Conservation (phyloP, 2,329 filamentous ascomycete species). For the Beauveria asiatica region DNA sequence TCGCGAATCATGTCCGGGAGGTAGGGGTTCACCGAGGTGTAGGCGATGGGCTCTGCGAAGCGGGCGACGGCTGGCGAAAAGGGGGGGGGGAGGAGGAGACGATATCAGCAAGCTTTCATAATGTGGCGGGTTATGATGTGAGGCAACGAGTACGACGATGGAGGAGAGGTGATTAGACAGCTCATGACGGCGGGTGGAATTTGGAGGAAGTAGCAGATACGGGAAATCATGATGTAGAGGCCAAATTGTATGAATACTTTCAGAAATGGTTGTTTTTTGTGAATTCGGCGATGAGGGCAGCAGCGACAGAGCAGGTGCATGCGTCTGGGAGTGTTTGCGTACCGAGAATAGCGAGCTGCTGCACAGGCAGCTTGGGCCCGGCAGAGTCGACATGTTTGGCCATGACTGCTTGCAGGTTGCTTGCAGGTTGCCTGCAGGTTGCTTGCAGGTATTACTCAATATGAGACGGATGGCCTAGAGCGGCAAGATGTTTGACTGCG, state of each 20-base stretch:
- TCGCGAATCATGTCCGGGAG: slow-evolving; percentile 76
- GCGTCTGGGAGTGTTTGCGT: slow-evolving; percentile 24
- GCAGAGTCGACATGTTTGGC: slow-evolving; percentile 13
- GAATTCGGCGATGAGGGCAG: no score
- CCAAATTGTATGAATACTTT: no score
- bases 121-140: background rate
- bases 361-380: slow-evolving; percentile 58
- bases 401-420: background rate
- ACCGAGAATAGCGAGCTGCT: slow-evolving; percentile 74
- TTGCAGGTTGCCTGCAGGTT: no score
- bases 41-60: slow-evolving; percentile 65
- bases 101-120: background rate
- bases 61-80: slow-evolving; percentile 57
- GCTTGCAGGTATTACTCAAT: no score
- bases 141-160: no score
- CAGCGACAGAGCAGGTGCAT: no score
- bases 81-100: background rate
- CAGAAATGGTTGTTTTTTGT: no score
- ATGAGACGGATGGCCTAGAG: background rate
- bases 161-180: background rate
- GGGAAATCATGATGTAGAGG: no score
- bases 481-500: background rate
- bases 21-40: slow-evolving; percentile 64
- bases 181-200: no score
- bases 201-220: no score